Percentiles rank a stretch among this genome's conserved stretches.
These are phyloP conservation scores for Pulveroboletus sp. DNA, from an alignment of 768 basidiomycete species.

Conservation along the genomic window DNA sequence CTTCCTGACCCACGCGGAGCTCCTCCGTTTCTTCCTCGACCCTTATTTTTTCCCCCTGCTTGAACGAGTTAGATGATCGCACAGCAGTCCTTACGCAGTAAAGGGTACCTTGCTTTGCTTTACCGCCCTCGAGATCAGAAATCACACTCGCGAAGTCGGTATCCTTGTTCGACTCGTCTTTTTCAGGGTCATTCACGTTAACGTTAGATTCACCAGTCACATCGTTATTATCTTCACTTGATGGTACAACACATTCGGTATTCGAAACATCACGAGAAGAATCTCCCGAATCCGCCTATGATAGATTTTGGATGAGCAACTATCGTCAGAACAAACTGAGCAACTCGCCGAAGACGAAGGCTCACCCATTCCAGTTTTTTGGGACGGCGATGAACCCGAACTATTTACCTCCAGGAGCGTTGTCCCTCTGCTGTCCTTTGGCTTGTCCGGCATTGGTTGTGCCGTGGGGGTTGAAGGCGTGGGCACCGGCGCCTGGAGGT, in stretches of 20 bases:
- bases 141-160: constrained; percentile 7
- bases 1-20: not conserved
- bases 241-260: constrained; percentile 26
- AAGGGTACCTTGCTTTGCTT: constrained; percentile 13
- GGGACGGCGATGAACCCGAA: not conserved
- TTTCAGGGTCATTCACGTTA: constrained; percentile 22
- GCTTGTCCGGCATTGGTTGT: constrained; percentile 2
- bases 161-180: constrained; percentile 27
- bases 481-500: not conserved
- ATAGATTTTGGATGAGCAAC: constrained; percentile 23
- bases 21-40: not conserved
- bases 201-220: constrained; percentile 19
- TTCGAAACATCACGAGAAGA: constrained; percentile 12
- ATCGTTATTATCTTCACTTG: constrained; percentile 24
- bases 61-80: constrained; percentile 7
- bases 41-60: not conserved
- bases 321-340: constrained; percentile 27
- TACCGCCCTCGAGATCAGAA: constrained; percentile 21
- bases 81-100: not conserved
- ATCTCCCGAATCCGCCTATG: constrained; percentile 14
- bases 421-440: constrained; percentile 9
- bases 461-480: not conserved
- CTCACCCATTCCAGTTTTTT: constrained; percentile 25
- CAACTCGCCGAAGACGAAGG: constrained; percentile 30
- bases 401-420: not conserved